Percentiles rank a stretch among this genome's conserved stretches.
Evolutionary conservation across 305 asterid genomes (phyloP).

Genomic region (Fraxinus greggii): DNA sequence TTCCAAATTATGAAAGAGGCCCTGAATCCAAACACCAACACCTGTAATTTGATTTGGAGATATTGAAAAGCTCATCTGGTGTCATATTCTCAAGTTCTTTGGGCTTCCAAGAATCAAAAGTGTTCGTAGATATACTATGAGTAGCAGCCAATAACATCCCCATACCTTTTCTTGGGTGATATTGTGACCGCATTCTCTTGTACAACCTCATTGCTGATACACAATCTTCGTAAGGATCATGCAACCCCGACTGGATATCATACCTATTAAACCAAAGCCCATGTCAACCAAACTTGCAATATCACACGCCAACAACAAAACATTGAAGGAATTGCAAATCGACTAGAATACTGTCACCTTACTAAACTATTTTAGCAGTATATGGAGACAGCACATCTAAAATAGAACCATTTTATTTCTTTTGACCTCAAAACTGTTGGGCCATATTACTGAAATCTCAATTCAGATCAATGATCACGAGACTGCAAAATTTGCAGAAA

Average conservation of each 20-base stretch:
- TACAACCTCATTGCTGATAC: slow-evolving; percentile 50
- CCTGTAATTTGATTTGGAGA: slow-evolving; percentile 41
- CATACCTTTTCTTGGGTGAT: slow-evolving; percentile 30
- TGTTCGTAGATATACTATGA: neutral
- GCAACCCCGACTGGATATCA: slow-evolving; percentile 41
- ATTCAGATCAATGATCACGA: neutral
- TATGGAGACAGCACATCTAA: neutral
- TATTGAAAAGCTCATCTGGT: slow-evolving; percentile 38
- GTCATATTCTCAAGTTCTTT: slow-evolving; percentile 34
- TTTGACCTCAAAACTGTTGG: neutral
- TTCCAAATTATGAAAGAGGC: neutral
- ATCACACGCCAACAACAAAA: neutral
- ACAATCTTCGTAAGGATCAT: slow-evolving; percentile 51
- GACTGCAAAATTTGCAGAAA: neutral
- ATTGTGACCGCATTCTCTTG: slow-evolving; percentile 41
- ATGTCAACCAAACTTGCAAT: neutral
- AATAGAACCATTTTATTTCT: neutral
- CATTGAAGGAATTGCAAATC: neutral
- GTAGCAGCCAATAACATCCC: slow-evolving; percentile 12
- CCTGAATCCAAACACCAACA: slow-evolving; percentile 58
- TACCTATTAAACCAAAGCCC: slow-evolving; percentile 32
- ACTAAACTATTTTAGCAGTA: neutral
- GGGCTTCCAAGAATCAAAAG: slow-evolving; percentile 24
- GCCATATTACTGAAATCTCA: neutral
- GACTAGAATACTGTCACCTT: neutral